Percentiles rank a stretch among this genome's conserved stretches.
Conservation (phyloP, 331 rosid species). For the Malus hybrid region DNA sequence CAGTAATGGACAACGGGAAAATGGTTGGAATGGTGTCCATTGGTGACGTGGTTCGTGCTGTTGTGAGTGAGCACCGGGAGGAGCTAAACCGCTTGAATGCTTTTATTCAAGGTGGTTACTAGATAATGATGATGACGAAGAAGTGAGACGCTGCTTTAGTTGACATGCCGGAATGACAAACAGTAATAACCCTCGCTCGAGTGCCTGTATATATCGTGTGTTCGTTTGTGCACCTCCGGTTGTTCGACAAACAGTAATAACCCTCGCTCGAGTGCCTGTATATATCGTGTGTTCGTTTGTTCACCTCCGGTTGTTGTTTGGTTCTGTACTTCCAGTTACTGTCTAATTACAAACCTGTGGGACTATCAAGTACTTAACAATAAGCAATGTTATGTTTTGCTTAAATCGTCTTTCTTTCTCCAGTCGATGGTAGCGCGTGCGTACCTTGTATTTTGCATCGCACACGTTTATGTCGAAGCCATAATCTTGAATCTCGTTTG, state of each 20-base stretch:
- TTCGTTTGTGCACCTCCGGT: slow-evolving; percentile 7
- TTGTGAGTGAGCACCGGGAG: slow-evolving; percentile 88
- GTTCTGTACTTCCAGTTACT: slow-evolving; percentile 1
- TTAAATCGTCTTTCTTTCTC: neutral
- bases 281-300: slow-evolving; percentile 20
- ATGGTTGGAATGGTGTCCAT: slow-evolving; percentile 98
- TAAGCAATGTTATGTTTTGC: neutral
- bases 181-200: slow-evolving; percentile 34
- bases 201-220: slow-evolving; percentile 45
- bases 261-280: too few relatives aligned
- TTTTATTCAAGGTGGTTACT: slow-evolving; percentile 92
- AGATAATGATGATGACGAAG: slow-evolving; percentile 34
- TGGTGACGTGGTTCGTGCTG: slow-evolving; percentile 98
- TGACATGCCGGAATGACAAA: slow-evolving; percentile 18
- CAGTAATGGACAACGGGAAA: slow-evolving; percentile 56
- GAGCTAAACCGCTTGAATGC: slow-evolving; percentile 95
- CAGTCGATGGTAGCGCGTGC: too few relatives aligned
- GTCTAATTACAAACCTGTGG: slow-evolving; percentile 14
- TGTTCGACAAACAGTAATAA: neutral
- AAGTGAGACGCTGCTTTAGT: slow-evolving; percentile 13
- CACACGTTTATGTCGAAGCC: too few relatives aligned
- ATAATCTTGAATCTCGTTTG: too few relatives aligned
- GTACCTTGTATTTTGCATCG: too few relatives aligned
- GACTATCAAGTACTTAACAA: neutral
- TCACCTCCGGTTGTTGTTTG: neutral